phyloP scores from a whole-genome alignment of 257 asterid genomes.

The Paulownia fortunei region DNA sequence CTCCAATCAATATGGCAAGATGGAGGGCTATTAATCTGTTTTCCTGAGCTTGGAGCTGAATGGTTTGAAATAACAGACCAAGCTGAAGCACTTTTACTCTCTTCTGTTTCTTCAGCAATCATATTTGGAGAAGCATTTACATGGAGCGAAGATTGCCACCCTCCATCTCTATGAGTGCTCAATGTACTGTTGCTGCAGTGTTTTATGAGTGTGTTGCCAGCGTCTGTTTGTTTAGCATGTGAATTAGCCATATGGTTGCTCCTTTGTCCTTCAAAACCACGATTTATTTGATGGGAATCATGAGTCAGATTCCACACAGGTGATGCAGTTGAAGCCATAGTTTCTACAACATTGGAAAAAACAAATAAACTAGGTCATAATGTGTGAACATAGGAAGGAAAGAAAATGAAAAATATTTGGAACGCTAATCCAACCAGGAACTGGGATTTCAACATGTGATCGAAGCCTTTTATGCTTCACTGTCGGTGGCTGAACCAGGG shows the following conservation, averaged over 20 bases:
- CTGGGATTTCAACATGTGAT: conserved; percentile 46
- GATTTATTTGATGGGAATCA: conserved; percentile 43
- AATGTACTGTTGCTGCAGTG: conserved; percentile 30
- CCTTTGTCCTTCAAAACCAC: conserved; percentile 42
- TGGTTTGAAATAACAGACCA: conserved; percentile 62
- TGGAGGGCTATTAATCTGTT: conserved; percentile 36
- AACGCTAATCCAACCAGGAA: conserved; percentile 49
- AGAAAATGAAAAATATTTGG: neutral
- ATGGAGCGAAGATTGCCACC: conserved; percentile 33
- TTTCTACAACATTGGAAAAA: conserved; percentile 41
- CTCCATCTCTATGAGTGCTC: conserved; percentile 27
- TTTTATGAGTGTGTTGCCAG: conserved; percentile 20
- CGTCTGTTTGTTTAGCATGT: conserved; percentile 34
- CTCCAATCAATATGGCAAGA: conserved; percentile 46
- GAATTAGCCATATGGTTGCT: conserved; percentile 33
- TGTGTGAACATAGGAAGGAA: conserved; percentile 1
- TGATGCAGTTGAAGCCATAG: conserved; percentile 51
- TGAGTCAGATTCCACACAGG: conserved; percentile 62
- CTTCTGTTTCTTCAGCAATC: conserved; percentile 59
- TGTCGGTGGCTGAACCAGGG: conserved; percentile 43
- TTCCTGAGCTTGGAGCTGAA: conserved; percentile 41
- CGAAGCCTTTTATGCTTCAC: conserved; percentile 65
- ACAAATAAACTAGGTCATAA: conserved; percentile 20
- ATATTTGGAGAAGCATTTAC: conserved; percentile 44
- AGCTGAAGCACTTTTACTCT: conserved; percentile 54